Base-by-base conservation (phyloP, 257 asterid genomes). In the Ajuga chamaepitys region DNA sequence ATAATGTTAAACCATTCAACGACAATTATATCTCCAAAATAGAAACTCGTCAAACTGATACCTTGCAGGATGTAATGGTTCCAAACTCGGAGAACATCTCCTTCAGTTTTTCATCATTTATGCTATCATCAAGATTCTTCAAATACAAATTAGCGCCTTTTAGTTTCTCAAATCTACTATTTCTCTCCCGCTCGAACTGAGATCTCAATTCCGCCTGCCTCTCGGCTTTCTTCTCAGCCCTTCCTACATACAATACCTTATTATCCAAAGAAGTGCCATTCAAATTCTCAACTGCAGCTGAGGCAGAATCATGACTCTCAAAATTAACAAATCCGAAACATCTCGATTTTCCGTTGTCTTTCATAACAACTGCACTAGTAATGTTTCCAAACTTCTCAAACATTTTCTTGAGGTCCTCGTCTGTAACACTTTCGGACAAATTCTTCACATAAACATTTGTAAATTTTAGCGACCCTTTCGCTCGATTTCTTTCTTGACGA, bases 161-260 rank as follows among this genome's bases (percentile, higher is more conserved):
- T 3, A 88, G 25, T 66, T 91, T 84, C 76, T 84, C 90, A 37
- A 75, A 82, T 20, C 85, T 80, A 37, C 65, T 77, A 44, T 76
- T 74, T 45, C 86, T 82, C 75, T 86, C 91, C 42, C 76, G 89
- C 75, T 84, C 93, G 13, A 81, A 86, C 48, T 76, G 83, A 0
- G 85, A 74, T 70, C 61, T 91, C 70, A 88, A 42, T 38, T 82
- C 86, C 0, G 89, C 92, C 61, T 83, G 88, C 61, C 97, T 82
- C 44, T 86, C 97, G n/a, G 82, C 56, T 74, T 91, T 91, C 83
- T 83, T 91, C 59, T 88, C 91, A 41, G 97, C 96, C 76, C 69
- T 86, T 7, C 91, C 93, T 11, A 86, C 91, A 21, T 86, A 88
- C 73, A 88, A 28, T 2, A 75, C 80, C 70, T 88, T 86, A 16